Evolutionary conservation across 805 yeast genomes (phyloP), one percentile per base, ranked within the genome.

Genomic region (Soucietia sequanensis): DNA sequence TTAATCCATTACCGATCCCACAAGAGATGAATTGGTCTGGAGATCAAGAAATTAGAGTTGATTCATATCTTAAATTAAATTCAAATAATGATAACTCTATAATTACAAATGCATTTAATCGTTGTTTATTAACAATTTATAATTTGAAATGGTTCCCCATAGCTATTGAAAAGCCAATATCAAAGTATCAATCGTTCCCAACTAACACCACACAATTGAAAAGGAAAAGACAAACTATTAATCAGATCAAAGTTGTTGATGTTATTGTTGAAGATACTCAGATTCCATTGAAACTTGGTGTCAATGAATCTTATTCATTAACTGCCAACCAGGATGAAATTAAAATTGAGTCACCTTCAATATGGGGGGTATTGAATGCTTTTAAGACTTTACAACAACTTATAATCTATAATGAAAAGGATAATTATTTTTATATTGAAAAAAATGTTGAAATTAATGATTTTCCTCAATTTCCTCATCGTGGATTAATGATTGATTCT

Each of bases 331-430:
- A 17, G 2, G 29, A 23, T n/a, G 35, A 38, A 15, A 46, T 65
- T 16, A 21, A 27, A 6, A 56, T 67, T 23, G 34, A 28, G 1
- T 59, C 72, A 5, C 44, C 28, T 13, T 67, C 71, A 3, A 42
- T 53, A 5, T 68, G 70, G 71, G 75, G 73, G 10, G 71, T 64
- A 2, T 47, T 68, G 29, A 60, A 65, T 41, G 71, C 64, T 0
- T 54, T 68, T 24, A 49, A 58, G 6, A 68, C 75, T 2, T 46
- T 68, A 22, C 65, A 66, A 35, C 73, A 68, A 43, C 32, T 68
- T 20, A 44, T 68, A n/a, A 38, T 62, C n/a, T 54, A 51, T 28
- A 52, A 56, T 23, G 44, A 50, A 10, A 38, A 39, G 5, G 27
- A 43, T 6, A 31, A 27, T 2, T 16, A 21, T 8, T 58, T 50